Base-by-base conservation (phyloP, 768 basidiomycete species). In the Lactarius tabidus region DNA sequence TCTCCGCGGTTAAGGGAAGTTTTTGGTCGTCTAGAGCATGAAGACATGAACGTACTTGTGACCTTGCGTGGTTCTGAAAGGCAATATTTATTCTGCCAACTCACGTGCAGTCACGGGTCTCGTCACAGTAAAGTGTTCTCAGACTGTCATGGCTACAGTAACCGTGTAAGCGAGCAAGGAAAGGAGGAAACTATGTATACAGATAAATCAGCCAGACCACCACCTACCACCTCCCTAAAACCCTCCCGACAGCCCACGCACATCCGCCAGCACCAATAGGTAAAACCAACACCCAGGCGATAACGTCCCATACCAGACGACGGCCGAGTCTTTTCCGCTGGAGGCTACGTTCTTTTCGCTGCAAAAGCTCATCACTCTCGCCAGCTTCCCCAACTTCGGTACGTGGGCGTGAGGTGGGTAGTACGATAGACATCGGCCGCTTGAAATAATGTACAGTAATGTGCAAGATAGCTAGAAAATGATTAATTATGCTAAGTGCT, bases 391-490 rank as follows among this genome's bases (percentile, higher is more conserved):
- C 60, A 35, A 45, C 65, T 54, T 43, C 59, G 10, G 59, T 36
- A 33, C 41, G 65, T 7, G 53, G 3, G 23, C 26, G 39, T 23
- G 69, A 72, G 54, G 60, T 62, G n/a, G 86, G 89, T 41, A 94
- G 82, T 62, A 96, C 82, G 71, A 97, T 97, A 0, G 91, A 80
- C 3, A 95, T 79, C 2, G 95, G 95, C 3, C 86, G 85, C 64
- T 86, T 86, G 77, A 97, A 88, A 72, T 92, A 87, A 77, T 96
- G 94, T 5, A 87, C 85, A 31, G 82, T 81, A 69, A 96, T 85
- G 76, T 95, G 93, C 60, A 91, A 76, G 57, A 93, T 71, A 18
- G 92, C 89, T 83, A 72, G 29, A 54, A 48, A 59, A 55, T 8
- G 29, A 35, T 62, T 33, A 33, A 52, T 23, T 7, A 39, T 0